phyloP scores from a whole-genome alignment of 2,329 filamentous ascomycete species.

The Furcasterigmium sp. region DNA sequence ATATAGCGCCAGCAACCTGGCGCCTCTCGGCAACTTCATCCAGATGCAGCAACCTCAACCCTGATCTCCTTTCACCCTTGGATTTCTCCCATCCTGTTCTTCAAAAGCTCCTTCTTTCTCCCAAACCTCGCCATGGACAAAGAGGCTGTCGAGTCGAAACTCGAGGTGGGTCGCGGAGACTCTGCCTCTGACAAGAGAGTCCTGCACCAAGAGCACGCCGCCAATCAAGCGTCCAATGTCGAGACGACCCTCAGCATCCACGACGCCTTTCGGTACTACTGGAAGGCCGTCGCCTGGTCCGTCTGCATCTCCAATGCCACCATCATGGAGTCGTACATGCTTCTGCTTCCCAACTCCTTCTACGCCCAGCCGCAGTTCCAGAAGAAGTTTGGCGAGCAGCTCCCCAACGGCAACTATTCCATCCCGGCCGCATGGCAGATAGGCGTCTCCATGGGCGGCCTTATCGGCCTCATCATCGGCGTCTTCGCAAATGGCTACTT shows the following conservation, averaged over 20 bases:
- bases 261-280: slow-evolving; percentile 1
- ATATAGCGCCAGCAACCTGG: not conserved
- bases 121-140: not conserved
- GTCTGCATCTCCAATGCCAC: slow-evolving; percentile 35
- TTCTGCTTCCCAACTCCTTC: slow-evolving; percentile 27
- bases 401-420: slow-evolving; percentile 22
- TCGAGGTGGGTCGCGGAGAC: too few relatives aligned
- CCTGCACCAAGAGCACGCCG: not conserved
- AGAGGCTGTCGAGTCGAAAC: not conserved
- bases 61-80: too few relatives aligned
- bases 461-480: slow-evolving; percentile 25
- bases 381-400: slow-evolving; percentile 22
- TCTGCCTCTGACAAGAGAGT: not conserved
- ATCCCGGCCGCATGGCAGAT: slow-evolving; percentile 35
- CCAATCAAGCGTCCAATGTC: slow-evolving; percentile 16
- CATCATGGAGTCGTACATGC: slow-evolving; percentile 42
- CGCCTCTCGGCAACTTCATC: not conserved
- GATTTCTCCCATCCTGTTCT: too few relatives aligned
- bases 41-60: too few relatives aligned
- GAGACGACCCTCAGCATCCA: not conserved
- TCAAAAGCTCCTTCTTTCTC: too few relatives aligned
- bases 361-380: slow-evolving; percentile 27
- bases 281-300: slow-evolving; percentile 32
- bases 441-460: slow-evolving; percentile 29
- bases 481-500: slow-evolving; percentile 32